Conservation (phyloP, 371 early-diverging fungal species). For the Syncephalastrum monosporum region DNA sequence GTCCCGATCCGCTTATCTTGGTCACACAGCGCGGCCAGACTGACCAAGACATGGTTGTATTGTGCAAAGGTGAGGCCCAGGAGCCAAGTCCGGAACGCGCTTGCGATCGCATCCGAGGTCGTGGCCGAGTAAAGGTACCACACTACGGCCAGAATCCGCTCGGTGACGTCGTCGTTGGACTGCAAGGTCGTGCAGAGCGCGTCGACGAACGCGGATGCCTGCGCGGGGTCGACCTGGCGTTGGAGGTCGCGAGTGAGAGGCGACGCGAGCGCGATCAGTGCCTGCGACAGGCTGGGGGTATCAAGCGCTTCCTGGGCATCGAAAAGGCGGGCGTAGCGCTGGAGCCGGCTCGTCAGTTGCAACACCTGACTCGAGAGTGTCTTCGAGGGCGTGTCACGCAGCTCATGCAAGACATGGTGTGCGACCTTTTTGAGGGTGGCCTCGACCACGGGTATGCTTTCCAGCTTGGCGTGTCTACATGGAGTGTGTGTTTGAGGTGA, state of each 20-base stretch:
- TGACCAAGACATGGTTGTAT: conserved; percentile 15
- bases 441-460: too few relatives aligned
- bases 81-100: conserved; percentile 30
- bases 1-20: background rate
- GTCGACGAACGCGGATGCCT: conserved; percentile 25
- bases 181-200: conserved; percentile 30
- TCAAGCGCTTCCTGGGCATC: too few relatives aligned
- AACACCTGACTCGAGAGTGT: too few relatives aligned
- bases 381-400: too few relatives aligned
- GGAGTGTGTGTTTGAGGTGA: too few relatives aligned
- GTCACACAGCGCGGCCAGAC: too few relatives aligned
- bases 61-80: conserved; percentile 29
- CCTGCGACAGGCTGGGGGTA: background rate
- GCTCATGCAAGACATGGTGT: too few relatives aligned
- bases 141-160: conserved; percentile 26
- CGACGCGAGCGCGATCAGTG: conserved; percentile 17
- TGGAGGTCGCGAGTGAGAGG: conserved; percentile 25
- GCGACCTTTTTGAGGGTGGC: too few relatives aligned
- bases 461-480: too few relatives aligned
- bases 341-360: too few relatives aligned
- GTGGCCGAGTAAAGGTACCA: conserved; percentile 30
- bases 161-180: conserved; percentile 26
- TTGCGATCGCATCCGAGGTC: too few relatives aligned
- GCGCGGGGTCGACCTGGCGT: background rate
- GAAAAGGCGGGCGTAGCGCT: too few relatives aligned